These are phyloP conservation scores for Kwoniella europaea DNA, from an alignment of 768 basidiomycete genomes.

Conservation along the genomic window DNA sequence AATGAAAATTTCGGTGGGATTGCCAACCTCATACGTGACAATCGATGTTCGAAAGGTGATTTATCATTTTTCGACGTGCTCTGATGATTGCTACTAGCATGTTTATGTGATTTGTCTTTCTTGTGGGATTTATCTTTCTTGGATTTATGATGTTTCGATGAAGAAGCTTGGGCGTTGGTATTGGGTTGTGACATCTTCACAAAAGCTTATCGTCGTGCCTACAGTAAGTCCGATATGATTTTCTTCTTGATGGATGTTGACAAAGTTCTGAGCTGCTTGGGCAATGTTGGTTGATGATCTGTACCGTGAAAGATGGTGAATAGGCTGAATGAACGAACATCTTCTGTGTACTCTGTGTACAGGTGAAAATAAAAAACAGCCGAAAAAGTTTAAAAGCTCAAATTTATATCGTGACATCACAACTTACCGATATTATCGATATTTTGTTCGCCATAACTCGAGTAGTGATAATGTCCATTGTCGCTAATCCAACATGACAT, in stretches of 20 bases:
- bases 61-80: constrained; percentile 48
- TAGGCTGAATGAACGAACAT: too few species aligned
- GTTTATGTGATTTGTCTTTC: constrained; percentile 16
- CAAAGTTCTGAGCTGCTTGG: too few species aligned
- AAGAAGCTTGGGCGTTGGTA: constrained; percentile 28
- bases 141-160: constrained; percentile 24
- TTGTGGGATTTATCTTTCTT: constrained; percentile 26
- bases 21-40: constrained; percentile 65
- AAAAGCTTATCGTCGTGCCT: too few species aligned
- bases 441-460: too few species aligned
- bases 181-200: constrained; percentile 18
- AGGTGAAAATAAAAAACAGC: background rate
- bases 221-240: too few species aligned
- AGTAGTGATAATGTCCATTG: too few species aligned
- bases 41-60: constrained; percentile 66
- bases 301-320: too few species aligned
- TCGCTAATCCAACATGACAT: too few species aligned
- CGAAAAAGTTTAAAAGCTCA: constrained; percentile 17
- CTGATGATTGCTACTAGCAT: constrained; percentile 1
- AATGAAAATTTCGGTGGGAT: constrained; percentile 80
- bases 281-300: too few species aligned
- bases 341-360: too few species aligned
- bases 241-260: too few species aligned
- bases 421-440: background rate
- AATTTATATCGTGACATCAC: constrained; percentile 23